phyloP scores from a whole-genome alignment of 2,329 filamentous ascomycete genomes.

The Aphanoascus verrucosus region DNA sequence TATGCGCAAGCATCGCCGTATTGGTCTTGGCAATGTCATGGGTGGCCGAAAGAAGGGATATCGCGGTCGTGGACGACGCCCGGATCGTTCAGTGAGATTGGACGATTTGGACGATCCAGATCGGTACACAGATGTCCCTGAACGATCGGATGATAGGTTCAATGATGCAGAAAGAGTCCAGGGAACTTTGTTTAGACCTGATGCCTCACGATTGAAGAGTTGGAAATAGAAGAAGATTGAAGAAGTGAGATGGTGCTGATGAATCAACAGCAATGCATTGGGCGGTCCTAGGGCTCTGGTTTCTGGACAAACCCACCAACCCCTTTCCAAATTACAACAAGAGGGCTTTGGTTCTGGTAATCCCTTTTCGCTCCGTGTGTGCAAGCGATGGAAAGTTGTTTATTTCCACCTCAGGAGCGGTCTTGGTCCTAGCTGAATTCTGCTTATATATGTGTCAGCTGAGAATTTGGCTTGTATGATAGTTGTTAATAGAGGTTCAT shows the following conservation, averaged over 20 bases:
- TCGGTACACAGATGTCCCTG: constrained; percentile 20
- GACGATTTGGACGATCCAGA: constrained; percentile 23
- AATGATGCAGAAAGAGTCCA: constrained; percentile 22
- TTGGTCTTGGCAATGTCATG: constrained; percentile 30
- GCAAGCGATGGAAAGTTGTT: too few species aligned
- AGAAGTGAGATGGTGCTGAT: neutral
- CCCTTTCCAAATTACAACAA: too few species aligned
- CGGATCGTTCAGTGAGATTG: constrained; percentile 21
- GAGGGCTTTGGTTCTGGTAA: too few species aligned
- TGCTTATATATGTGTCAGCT: too few species aligned
- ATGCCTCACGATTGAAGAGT: constrained; percentile 30
- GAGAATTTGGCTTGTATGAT: too few species aligned
- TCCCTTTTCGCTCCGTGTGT: too few species aligned
- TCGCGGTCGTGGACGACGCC: constrained; percentile 17
- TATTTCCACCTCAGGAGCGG: too few species aligned
- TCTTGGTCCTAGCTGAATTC: too few species aligned
- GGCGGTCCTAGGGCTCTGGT: too few species aligned
- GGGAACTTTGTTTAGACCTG: constrained; percentile 28
- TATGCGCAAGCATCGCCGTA: constrained; percentile 32
- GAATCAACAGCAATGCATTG: neutral
- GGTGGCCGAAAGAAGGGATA: constrained; percentile 29
- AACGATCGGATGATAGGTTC: constrained; percentile 21
- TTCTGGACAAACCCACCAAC: neutral
- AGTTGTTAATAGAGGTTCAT: too few species aligned
- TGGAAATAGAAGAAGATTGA: constrained; percentile 19